Percentiles rank a stretch among this genome's conserved stretches.
phyloP scores from a whole-genome alignment of 129 eudicot species.

The Tagetes erecta region DNA sequence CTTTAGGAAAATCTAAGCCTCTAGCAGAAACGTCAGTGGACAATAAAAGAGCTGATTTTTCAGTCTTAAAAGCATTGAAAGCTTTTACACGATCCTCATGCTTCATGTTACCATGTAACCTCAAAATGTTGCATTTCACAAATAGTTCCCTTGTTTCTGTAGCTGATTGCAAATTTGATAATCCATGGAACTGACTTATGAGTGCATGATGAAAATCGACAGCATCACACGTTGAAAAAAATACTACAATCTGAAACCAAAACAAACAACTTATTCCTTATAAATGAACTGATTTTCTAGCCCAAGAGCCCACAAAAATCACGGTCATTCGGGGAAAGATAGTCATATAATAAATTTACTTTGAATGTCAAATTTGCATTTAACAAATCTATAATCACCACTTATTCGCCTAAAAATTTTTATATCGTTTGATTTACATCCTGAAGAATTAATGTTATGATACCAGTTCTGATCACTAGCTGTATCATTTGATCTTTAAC shows the following conservation, averaged over 20 bases:
- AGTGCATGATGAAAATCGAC: slow-evolving; percentile 89
- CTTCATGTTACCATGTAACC: slow-evolving; percentile 88
- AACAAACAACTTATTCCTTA: slow-evolving; percentile 10
- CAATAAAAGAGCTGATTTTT: slow-evolving; percentile 80
- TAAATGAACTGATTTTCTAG: slow-evolving; percentile 9
- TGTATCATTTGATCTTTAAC: background rate
- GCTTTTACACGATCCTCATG: slow-evolving; percentile 82
- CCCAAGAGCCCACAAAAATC: background rate
- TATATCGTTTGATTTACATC: background rate
- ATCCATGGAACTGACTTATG: slow-evolving; percentile 57
- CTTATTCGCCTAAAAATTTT: background rate
- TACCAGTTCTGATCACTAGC: background rate
- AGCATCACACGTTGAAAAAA: slow-evolving; percentile 93
- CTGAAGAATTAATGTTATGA: background rate
- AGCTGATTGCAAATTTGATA: slow-evolving; percentile 40
- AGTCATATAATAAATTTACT: background rate
- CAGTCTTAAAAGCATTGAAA: slow-evolving; percentile 74
- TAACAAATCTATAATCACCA: slow-evolving; percentile 2
- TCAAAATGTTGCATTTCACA: slow-evolving; percentile 65
- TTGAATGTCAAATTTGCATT: background rate
- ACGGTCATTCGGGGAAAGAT: background rate
- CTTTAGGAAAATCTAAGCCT: slow-evolving; percentile 96
- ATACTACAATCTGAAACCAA: slow-evolving; percentile 79
- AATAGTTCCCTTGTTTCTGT: slow-evolving; percentile 46
- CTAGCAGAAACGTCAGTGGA: slow-evolving; percentile 96